A percentile compares a stretch with the other conserved stretches of the same genome.
phyloP scores from a whole-genome alignment of 1,284 basidiomycete species.

The Grifola frondosa region DNA sequence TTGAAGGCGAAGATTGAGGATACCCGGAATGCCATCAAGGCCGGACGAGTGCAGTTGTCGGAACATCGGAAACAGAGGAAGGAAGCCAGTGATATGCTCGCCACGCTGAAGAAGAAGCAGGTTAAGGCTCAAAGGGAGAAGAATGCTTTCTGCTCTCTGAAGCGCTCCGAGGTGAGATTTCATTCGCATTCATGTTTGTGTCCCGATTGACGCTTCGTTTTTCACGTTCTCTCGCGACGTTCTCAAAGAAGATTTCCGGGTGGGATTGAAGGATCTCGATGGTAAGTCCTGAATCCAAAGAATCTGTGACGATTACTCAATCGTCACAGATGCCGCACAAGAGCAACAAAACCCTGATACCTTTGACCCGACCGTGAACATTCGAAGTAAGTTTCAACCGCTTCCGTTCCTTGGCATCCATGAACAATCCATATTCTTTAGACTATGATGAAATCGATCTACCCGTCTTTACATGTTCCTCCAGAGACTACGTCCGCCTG shows the following conservation, averaged over 20 bases:
- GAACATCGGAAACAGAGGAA: constrained; percentile 44
- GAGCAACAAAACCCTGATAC: constrained; percentile 55
- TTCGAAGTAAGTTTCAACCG: constrained; percentile 42
- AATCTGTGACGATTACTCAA: background rate
- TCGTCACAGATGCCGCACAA: constrained; percentile 47
- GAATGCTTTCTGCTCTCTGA: constrained; percentile 60
- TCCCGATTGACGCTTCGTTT: constrained; percentile 2
- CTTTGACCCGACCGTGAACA: constrained; percentile 50
- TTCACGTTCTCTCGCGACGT: constrained; percentile 53
- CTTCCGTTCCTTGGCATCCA: background rate
- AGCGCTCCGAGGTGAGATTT: constrained; percentile 50
- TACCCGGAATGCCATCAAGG: constrained; percentile 41
- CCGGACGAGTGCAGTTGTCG: constrained; percentile 37
- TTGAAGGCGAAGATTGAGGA: constrained; percentile 46
- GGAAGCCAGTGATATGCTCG: constrained; percentile 45
- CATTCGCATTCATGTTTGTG: background rate
- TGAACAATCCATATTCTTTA: constrained; percentile 19
- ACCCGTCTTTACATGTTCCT: constrained; percentile 61
- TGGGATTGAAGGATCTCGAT: constrained; percentile 57
- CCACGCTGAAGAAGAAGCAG: constrained; percentile 45
- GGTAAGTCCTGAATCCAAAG: constrained; percentile 37
- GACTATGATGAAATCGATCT: constrained; percentile 60
- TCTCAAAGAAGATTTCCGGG: constrained; percentile 59
- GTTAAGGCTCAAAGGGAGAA: constrained; percentile 52
- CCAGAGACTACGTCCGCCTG: constrained; percentile 52